Percentiles rank a stretch among this genome's conserved stretches.
These are phyloP conservation scores for Aspergillus pseudoglaucus DNA, from an alignment of 2,329 filamentous ascomycete species.

Conservation along the genomic window DNA sequence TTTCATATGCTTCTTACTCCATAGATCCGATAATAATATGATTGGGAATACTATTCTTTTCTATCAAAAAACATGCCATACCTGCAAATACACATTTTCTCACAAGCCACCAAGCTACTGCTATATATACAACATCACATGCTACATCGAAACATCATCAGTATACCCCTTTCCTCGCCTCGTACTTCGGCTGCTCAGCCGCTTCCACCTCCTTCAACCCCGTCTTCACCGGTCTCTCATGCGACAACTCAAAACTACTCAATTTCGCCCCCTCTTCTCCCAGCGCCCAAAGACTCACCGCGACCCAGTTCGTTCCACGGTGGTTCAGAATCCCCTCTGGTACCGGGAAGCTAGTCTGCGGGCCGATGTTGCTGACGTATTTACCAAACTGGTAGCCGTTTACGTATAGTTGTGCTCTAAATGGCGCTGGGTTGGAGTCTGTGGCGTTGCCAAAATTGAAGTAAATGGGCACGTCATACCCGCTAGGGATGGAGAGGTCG, in stretches of 20 bases:
- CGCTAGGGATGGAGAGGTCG: conserved; percentile 44
- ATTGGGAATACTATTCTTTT: no score
- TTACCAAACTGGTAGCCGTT: conserved; percentile 72
- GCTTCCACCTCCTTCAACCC: conserved; percentile 42
- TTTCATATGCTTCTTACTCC: background rate
- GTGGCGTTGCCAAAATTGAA: conserved; percentile 43
- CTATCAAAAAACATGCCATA: no score
- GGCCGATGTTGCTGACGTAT: conserved; percentile 65
- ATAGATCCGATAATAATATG: no score
- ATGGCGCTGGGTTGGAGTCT: conserved; percentile 47
- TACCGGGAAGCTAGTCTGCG: conserved; percentile 65
- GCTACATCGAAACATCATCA: background rate
- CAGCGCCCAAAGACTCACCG: conserved; percentile 62
- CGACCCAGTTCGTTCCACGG: conserved; percentile 62
- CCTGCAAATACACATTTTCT: no score
- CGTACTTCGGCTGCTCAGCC: conserved; percentile 44
- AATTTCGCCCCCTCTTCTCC: conserved; percentile 53
- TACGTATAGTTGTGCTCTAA: conserved; percentile 61
- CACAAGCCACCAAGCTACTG: no score
- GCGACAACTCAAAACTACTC: conserved; percentile 46
- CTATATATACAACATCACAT: background rate
- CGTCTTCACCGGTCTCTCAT: conserved; percentile 47
- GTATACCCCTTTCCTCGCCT: conserved; percentile 46
- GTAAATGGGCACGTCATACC: conserved; percentile 51
- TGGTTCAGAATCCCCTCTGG: conserved; percentile 69